Evolutionary conservation across 169 alveolate genomes (phyloP), one percentile per base, ranked within the genome.

Genomic region (Plasmodium ovale): DNA sequence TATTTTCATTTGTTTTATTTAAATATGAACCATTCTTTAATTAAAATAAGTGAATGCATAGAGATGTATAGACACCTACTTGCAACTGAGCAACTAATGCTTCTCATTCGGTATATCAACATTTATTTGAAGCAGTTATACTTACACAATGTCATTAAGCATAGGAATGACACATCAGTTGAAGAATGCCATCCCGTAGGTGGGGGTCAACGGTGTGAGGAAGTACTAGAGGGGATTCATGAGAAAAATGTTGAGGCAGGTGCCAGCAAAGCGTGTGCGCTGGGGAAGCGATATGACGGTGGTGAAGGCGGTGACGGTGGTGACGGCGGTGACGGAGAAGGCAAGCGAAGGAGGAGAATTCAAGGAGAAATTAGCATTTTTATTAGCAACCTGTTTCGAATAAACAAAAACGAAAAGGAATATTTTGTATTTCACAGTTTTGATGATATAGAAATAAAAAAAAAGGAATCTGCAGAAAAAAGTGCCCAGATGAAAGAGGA

Each of bases 391-490:
- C 44, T 82, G 25, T 69, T 82, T 67, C 12, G 85, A 16, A 82
- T 82, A 67, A 82, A 82, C 35, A 82, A 82, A 82, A 82, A 82
- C 35, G 90, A 82, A 21, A 82, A 82, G 59, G 85, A 82, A 25
- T 69, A 82, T 59, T 51, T 65, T 47, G 49, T 68, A 39, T 82
- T 82, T 68, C 31, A 31, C 35, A 64, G 29, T 69, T 82, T 82
- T 35, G 90, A 82, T 9, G 90, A 82, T 49, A 67, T 82, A 21
- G 77, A 65, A 54, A 51, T 82, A 65, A 65, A 47, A 0, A 10
- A 3, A 5, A 35, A 31, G 25, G 39, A 58, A 16, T 5, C 10
- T 9, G 23, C 12, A 29, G 54, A 19, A 14, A 2, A 25, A 23
- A 31, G 25, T 4, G 49, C 14, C 10, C 6, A 0, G 4, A 3